phyloP scores from a whole-genome alignment of 2,329 filamentous ascomycete genomes.

The Sporothrix luriei region DNA sequence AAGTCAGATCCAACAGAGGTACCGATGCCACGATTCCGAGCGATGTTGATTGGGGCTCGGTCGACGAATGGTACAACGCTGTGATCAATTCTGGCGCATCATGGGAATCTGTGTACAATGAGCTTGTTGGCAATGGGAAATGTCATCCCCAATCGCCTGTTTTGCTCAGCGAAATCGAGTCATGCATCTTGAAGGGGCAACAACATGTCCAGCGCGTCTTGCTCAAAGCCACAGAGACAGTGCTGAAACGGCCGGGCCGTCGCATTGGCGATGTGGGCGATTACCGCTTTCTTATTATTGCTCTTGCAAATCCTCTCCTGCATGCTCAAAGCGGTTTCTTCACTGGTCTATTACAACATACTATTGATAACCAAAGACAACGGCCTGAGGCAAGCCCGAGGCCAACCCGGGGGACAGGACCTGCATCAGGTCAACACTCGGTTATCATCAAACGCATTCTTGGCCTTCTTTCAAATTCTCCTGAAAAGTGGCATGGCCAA shows the following conservation, averaged over 20 bases:
- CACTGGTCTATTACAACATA: constrained; percentile 44
- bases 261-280: constrained; percentile 69
- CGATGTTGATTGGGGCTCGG: constrained; percentile 72
- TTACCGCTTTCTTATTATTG: constrained; percentile 74
- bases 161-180: constrained; percentile 49
- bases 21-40: constrained; percentile 47
- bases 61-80: constrained; percentile 73
- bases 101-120: constrained; percentile 65
- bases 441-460: constrained; percentile 83
- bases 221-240: constrained; percentile 74
- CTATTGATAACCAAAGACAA: constrained; percentile 34
- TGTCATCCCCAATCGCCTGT: constrained; percentile 45
- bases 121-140: constrained; percentile 48
- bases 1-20: constrained; percentile 43
- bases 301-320: constrained; percentile 77
- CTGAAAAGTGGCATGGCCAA: constrained; percentile 74
- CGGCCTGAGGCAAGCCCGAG: constrained; percentile 1
- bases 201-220: constrained; percentile 69
- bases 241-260: constrained; percentile 77
- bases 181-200: constrained; percentile 59
- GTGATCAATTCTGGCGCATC: constrained; percentile 67
- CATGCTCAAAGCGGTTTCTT: constrained; percentile 51
- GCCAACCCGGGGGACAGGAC: constrained; percentile 45
- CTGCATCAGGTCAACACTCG: constrained; percentile 68
- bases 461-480: constrained; percentile 75